Evolutionary conservation across 139 green algal genomes (phyloP).

Genomic region (Tetradesmus lagerheimii): DNA sequence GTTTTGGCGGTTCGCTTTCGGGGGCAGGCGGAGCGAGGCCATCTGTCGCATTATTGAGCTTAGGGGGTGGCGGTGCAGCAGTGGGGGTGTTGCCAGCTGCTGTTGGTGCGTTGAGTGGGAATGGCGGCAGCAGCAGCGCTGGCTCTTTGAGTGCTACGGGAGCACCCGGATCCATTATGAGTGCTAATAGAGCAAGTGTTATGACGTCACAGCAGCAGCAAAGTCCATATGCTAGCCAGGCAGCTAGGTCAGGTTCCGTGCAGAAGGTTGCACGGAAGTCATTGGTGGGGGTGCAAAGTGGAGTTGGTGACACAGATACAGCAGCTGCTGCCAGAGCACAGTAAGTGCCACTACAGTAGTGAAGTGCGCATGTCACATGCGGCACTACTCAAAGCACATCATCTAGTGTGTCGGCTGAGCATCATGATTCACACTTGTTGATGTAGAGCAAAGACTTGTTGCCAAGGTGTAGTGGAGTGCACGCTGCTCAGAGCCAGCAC

Average conservation of each 20-base stretch:
- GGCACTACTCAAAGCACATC: no score
- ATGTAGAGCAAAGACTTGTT: no score
- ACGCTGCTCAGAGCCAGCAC: no score
- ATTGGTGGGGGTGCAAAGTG: not conserved
- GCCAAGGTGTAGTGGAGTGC: no score
- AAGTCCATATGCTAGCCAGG: not conserved
- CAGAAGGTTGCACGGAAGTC: not conserved
- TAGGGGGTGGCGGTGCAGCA: not conserved
- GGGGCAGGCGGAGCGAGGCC: not conserved
- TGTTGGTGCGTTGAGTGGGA: not conserved
- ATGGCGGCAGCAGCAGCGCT: not conserved
- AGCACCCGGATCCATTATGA: not conserved
- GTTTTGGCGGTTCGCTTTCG: not conserved
- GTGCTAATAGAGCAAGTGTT: not conserved
- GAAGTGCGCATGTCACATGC: no score
- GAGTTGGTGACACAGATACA: not conserved
- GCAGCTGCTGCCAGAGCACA: not conserved
- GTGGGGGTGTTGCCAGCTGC: not conserved
- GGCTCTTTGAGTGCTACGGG: not conserved
- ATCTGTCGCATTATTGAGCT: not conserved
- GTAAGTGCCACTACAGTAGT: not conserved
- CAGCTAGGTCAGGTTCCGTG: not conserved
- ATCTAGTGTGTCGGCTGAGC: no score
- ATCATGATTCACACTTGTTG: no score
- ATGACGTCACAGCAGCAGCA: not conserved